Percentiles rank a stretch among this genome's conserved stretches.
Conservation (phyloP, 2,329 filamentous ascomycete genomes). For the Cordyceps pruinosa region DNA sequence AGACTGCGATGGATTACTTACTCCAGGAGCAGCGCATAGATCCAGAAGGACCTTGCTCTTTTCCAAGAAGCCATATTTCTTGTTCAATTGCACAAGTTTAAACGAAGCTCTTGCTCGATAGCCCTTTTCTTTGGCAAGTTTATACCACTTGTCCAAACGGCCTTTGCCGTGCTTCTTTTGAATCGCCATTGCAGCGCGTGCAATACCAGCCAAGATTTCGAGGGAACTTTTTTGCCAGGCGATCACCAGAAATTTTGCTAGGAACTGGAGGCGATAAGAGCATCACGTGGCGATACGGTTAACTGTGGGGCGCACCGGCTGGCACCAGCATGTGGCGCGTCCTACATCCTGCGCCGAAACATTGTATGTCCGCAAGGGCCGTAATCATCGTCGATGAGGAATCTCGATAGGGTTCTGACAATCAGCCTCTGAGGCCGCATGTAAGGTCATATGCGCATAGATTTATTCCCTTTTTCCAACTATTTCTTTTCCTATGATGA, state of each 20-base stretch:
- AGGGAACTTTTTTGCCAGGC: slow-evolving; percentile 8
- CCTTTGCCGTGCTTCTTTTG: slow-evolving; percentile 99
- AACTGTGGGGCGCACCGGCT: not conserved
- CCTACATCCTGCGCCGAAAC: not conserved
- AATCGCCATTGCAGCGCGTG: slow-evolving; percentile 60
- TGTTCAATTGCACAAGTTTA: slow-evolving; percentile 97
- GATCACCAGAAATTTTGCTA: slow-evolving; percentile 29
- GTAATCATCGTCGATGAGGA: slow-evolving; percentile 5
- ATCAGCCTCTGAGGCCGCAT: slow-evolving; percentile 4
- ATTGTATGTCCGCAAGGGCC: not conserved
- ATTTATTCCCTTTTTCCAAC: not conserved
- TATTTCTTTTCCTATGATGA: slow-evolving; percentile 23
- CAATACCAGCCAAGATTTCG: not conserved
- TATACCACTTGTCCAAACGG: slow-evolving; percentile 98
- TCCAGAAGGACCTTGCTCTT: slow-evolving; percentile 94
- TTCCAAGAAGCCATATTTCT: slow-evolving; percentile 97
- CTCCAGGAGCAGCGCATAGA: slow-evolving; percentile 93
- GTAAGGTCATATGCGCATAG: not conserved
- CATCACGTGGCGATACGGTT: slow-evolving; percentile 30
- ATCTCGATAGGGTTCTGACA: not conserved
- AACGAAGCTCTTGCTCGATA: slow-evolving; percentile 94
- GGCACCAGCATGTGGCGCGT: slow-evolving; percentile 4
- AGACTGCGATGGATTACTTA: slow-evolving; percentile 35
- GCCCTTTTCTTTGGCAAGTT: slow-evolving; percentile 95
- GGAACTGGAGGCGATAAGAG: slow-evolving; percentile 21